phyloP scores from a whole-genome alignment of 1,139 yeast genomes.

The Citeromyces hawaiiensis region DNA sequence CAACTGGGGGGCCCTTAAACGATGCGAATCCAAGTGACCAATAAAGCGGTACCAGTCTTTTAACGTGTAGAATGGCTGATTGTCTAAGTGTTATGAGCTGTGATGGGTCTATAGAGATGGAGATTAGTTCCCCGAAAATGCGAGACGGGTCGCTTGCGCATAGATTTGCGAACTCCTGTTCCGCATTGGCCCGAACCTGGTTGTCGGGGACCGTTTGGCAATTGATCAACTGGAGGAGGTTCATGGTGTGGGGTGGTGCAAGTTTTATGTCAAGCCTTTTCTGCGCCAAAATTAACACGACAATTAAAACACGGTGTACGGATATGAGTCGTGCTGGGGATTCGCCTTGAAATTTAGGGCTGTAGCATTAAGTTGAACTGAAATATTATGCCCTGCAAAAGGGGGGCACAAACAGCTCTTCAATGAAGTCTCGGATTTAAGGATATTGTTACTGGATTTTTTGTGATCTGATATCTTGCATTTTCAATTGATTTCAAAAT shows the following conservation, averaged over 20 bases:
- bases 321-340: too few relatives aligned
- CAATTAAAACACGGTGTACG: too few relatives aligned
- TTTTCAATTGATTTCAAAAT: too few relatives aligned
- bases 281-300: too few relatives aligned
- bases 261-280: too few relatives aligned
- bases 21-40: conserved; percentile 86
- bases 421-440: too few relatives aligned
- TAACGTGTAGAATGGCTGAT: conserved; percentile 55
- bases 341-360: too few relatives aligned
- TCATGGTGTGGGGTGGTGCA: background rate
- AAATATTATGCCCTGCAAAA: too few relatives aligned
- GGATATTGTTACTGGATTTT: too few relatives aligned
- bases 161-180: background rate
- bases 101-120: background rate
- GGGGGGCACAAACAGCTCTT: too few relatives aligned
- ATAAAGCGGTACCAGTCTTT: conserved; percentile 53
- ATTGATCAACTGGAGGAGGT: background rate
- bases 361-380: too few relatives aligned
- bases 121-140: background rate
- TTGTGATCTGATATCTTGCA: too few relatives aligned
- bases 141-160: background rate
- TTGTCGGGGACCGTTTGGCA: background rate
- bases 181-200: background rate
- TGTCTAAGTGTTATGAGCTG: conserved; percentile 22
- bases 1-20: conserved; percentile 55